These are phyloP conservation scores for Naganishia friedmannii DNA, from an alignment of 768 basidiomycete genomes.

Conservation along the genomic window DNA sequence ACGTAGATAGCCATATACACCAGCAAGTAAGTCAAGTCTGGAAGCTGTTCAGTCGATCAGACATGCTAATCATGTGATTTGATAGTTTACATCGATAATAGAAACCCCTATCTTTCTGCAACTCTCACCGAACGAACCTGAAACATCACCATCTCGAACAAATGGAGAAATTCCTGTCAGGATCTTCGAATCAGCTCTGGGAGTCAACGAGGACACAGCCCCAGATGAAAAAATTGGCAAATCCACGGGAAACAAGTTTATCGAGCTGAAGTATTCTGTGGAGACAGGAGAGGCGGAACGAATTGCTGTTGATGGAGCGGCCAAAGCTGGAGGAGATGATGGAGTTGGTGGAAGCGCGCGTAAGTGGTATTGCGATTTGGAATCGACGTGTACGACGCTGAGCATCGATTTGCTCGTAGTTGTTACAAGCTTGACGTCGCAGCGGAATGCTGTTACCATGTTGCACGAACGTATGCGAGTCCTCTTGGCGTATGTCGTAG, in stretches of 20 bases:
- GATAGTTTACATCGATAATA: conserved; percentile 75
- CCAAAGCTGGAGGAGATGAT: conserved; percentile 63
- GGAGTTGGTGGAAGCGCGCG: conserved; percentile 70
- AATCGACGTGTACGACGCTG: background rate
- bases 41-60: background rate
- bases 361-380: conserved; percentile 54
- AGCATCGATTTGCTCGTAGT: conserved; percentile 57
- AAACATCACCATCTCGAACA: conserved; percentile 30
- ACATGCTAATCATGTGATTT: conserved; percentile 2
- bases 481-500: conserved; percentile 79
- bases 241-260: conserved; percentile 55
- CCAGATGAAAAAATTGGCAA: conserved; percentile 57
- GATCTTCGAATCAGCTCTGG: conserved; percentile 88
- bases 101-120: conserved; percentile 85
- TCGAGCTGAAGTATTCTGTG: conserved; percentile 79
- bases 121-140: conserved; percentile 56
- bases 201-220: conserved; percentile 62
- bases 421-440: conserved; percentile 82
- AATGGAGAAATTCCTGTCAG: conserved; percentile 72
- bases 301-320: conserved; percentile 95
- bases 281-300: conserved; percentile 98
- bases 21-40: conserved; percentile 63
- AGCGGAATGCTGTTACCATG: conserved; percentile 95
- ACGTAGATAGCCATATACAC: conserved; percentile 76
- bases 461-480: conserved; percentile 83